phyloP scores from a whole-genome alignment of 345 rosid species.

The Melaleuca quinquenervia region DNA sequence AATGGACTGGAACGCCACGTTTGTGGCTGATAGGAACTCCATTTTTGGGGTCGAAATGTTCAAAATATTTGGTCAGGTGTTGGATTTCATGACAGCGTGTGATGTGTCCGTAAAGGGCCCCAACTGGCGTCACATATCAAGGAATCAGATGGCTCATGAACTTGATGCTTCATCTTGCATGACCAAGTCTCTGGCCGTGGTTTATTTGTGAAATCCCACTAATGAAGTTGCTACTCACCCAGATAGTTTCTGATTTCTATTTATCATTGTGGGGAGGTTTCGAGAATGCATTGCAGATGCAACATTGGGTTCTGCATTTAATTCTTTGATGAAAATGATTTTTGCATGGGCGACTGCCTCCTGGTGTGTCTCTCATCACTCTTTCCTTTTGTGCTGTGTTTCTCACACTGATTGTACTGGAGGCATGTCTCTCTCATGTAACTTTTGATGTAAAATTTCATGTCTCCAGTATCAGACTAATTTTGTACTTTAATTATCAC shows the following conservation, averaged over 20 bases:
- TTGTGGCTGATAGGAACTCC: slow-evolving; percentile 58
- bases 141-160: slow-evolving; percentile 63
- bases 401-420: neutral
- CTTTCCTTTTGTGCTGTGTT: neutral
- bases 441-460: neutral
- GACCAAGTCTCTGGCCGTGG: slow-evolving; percentile 68
- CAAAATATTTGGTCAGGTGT: slow-evolving; percentile 91
- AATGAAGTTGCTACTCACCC: neutral
- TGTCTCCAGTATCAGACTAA: neutral
- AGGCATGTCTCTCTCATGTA: neutral
- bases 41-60: slow-evolving; percentile 93
- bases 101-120: slow-evolving; percentile 26
- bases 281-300: neutral
- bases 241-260: neutral
- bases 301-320: neutral
- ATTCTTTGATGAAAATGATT: neutral
- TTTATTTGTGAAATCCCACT: slow-evolving; percentile 41
- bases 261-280: neutral
- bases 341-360: neutral
- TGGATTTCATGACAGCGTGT: slow-evolving; percentile 70
- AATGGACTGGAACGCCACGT: slow-evolving; percentile 98
- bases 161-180: slow-evolving; percentile 77
- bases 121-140: slow-evolving; percentile 74
- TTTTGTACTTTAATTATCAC: neutral
- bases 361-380: neutral